Percentiles rank a stretch among this genome's conserved stretches.
phyloP scores from a whole-genome alignment of 2,329 filamentous ascomycete species.

The Atkinsonella hypoxylon region DNA sequence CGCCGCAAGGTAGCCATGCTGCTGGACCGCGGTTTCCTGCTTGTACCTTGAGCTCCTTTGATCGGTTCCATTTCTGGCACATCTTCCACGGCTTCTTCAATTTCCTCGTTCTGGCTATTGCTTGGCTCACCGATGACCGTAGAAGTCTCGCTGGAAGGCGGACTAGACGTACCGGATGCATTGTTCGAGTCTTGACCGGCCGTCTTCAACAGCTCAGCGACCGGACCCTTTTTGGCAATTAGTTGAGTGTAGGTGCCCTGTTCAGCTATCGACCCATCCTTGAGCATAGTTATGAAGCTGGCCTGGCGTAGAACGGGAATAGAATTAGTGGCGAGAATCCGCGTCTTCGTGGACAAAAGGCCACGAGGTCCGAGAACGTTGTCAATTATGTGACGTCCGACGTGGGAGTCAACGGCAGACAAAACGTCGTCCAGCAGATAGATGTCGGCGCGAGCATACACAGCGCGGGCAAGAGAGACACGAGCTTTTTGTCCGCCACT shows the following conservation, averaged over 20 bases:
- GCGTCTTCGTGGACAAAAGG: slow-evolving; percentile 72
- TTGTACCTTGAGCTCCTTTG: slow-evolving; percentile 36
- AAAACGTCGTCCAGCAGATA: slow-evolving; percentile 91
- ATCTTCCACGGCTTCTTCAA: slow-evolving; percentile 68
- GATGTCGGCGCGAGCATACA: slow-evolving; percentile 93
- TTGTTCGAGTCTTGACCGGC: slow-evolving; percentile 46
- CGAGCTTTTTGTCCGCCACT: slow-evolving; percentile 95
- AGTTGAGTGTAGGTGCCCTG: slow-evolving; percentile 84
- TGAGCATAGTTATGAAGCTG: slow-evolving; percentile 75
- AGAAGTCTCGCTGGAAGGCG: slow-evolving; percentile 39
- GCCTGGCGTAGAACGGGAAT: slow-evolving; percentile 84
- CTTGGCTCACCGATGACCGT: slow-evolving; percentile 42
- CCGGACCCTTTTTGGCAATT: slow-evolving; percentile 85
- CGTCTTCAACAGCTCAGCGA: slow-evolving; percentile 72
- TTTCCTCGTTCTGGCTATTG: slow-evolving; percentile 44
- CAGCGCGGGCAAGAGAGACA: slow-evolving; percentile 80
- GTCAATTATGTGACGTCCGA: slow-evolving; percentile 88
- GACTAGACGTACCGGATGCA: slow-evolving; percentile 32
- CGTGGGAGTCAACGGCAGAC: slow-evolving; percentile 96
- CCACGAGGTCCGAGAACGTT: slow-evolving; percentile 82
- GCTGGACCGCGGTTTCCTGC: slow-evolving; percentile 45
- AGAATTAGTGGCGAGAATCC: slow-evolving; percentile 88
- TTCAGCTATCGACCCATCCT: slow-evolving; percentile 73
- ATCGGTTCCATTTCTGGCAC: slow-evolving; percentile 69
- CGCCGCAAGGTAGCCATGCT: slow-evolving; percentile 76